Conservation (phyloP, 176 grass and related monocot species). For the Triticum turgidum region DNA sequence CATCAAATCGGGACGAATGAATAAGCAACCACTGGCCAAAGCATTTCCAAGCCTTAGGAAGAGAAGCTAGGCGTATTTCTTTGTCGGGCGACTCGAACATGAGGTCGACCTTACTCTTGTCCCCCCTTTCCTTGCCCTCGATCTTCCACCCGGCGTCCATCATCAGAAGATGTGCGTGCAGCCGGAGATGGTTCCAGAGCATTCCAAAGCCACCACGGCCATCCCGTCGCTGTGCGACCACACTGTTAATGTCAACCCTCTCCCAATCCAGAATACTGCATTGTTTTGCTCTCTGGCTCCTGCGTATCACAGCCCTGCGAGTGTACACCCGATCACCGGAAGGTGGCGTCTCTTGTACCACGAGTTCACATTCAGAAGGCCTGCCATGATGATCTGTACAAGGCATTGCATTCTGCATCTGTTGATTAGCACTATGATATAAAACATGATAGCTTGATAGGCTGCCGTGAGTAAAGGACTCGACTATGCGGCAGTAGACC, state of each 20-base stretch:
- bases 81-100: conserved; percentile 43
- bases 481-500: conserved; percentile 48
- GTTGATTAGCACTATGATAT: not conserved
- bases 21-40: conserved; percentile 62
- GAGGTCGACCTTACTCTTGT: conserved; percentile 44
- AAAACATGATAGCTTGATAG: conserved; percentile 62
- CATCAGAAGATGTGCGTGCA: conserved; percentile 75
- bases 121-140: conserved; percentile 31
- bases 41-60: conserved; percentile 75
- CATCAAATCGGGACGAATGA: conserved; percentile 14
- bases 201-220: conserved; percentile 19
- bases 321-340: conserved; percentile 37
- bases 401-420: not conserved
- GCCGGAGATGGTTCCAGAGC: conserved; percentile 64
- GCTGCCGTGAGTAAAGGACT: conserved; percentile 59
- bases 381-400: conserved; percentile 17
- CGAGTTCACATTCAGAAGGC: conserved; percentile 17
- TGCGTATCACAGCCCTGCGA: conserved; percentile 10
- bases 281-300: conserved; percentile 39
- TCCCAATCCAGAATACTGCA: conserved; percentile 39
- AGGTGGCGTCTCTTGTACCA: conserved; percentile 37
- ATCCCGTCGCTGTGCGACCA: not conserved
- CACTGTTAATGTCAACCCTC: conserved; percentile 22
- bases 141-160: conserved; percentile 71
- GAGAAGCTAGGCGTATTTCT: conserved; percentile 40